Evolutionary conservation across 352 stramenopile species (phyloP), one percentile per base, ranked within the genome.

Genomic region (Phytopythium aichiense): DNA sequence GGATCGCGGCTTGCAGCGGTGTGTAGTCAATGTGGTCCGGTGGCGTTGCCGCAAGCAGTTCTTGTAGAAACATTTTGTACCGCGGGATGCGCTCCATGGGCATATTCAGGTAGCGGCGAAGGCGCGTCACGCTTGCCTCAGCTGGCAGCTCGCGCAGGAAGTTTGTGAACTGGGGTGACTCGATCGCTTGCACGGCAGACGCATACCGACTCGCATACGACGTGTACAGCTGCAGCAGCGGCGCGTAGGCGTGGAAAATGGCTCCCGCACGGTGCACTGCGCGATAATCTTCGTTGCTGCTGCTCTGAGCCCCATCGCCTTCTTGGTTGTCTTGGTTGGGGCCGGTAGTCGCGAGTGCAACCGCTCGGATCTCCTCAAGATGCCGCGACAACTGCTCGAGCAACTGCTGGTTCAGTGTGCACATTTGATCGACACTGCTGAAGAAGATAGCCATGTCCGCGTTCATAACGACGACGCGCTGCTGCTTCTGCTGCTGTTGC

Each of bases 361-460:
- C 64, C 0, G 64, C 57, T 25, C 72, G 76, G 11, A 78, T 83
- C 60, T 95, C 87, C 20, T 89, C 72, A 5, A 94, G 63, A 58
- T 95, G 87, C 4, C 81, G 79, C 22, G 79, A 87, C 20, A 95
- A 75, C 64, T 94, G 87, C 22, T 95, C 84, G n/a, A 95, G 63
- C 8, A 95, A 66, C 63, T 95, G 87, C 66, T 95, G 87, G 49
- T 95, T 95, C 3, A 95, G 69, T 13, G 85, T 95, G 59, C 84
- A 94, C 54, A 95, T 92, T 58, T 95, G 84, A 49, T 94, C 85
- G 20, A 95, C 87, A 52, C 84, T 94, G 70, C 73, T 92, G 60
- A 95, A 95, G 57, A 95, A 95, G 55, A 95, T 91, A 11, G 85
- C 85, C 68, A 95, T 81, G 53, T 91, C 83, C 8, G 87, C 87